Conservation (phyloP, 768 basidiomycete species). For the Trametes cingulata region DNA sequence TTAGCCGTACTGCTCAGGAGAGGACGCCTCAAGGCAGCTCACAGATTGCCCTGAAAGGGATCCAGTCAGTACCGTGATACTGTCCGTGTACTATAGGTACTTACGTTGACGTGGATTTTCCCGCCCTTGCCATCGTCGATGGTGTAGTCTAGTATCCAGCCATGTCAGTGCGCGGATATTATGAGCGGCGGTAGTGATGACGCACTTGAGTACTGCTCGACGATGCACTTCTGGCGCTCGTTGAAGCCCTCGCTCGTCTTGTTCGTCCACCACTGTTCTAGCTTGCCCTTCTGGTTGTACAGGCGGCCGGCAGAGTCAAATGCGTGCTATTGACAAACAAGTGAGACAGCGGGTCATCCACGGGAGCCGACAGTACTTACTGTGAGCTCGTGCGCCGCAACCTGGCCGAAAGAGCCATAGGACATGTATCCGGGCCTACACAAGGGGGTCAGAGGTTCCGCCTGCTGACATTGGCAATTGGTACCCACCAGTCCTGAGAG, state of each 20-base stretch:
- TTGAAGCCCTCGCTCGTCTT: constrained; percentile 82
- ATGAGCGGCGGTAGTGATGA: neutral
- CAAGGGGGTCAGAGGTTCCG: constrained; percentile 3
- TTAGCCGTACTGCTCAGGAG: neutral
- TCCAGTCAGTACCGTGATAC: too few species aligned
- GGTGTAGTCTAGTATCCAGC: constrained; percentile 57
- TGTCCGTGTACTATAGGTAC: constrained; percentile 31
- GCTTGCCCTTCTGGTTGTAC: constrained; percentile 87
- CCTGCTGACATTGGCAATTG: neutral
- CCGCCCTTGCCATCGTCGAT: constrained; percentile 87
- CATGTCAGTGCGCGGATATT: neutral
- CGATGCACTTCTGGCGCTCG: constrained; percentile 81
- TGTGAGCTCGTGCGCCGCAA: constrained; percentile 91
- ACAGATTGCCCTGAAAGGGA: constrained; percentile 76
- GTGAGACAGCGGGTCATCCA: neutral
- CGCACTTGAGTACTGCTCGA: constrained; percentile 86
- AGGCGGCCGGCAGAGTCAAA: constrained; percentile 89
- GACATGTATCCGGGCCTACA: constrained; percentile 83
- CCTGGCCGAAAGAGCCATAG: constrained; percentile 91
- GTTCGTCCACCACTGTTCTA: constrained; percentile 94
- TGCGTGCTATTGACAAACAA: constrained; percentile 57
- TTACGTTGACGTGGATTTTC: constrained; percentile 80
- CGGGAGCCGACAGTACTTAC: constrained; percentile 41
- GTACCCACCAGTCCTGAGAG: constrained; percentile 65
- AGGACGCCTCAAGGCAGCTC: constrained; percentile 26